Evolutionary conservation across 805 yeast species (phyloP).

Genomic region (Zygotorulaspora sp.): DNA sequence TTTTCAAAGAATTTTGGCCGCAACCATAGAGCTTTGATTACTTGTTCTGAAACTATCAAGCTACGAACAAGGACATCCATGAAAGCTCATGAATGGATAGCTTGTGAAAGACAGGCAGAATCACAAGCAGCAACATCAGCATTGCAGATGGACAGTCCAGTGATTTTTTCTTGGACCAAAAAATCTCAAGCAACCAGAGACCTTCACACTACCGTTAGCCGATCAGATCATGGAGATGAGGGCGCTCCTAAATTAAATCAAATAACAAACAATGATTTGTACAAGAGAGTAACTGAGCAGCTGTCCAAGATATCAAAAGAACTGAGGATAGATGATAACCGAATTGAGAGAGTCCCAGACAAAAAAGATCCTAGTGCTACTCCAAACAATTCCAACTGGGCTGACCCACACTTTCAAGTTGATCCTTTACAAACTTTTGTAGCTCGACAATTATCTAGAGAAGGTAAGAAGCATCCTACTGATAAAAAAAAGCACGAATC

Average conservation of each 20-base stretch:
- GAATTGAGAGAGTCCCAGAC: too few relatives aligned
- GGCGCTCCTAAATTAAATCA: slow-evolving; percentile 2
- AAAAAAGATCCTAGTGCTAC: too few relatives aligned
- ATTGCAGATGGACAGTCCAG: slow-evolving; percentile 25
- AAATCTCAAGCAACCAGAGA: slow-evolving; percentile 8
- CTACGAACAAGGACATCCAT: slow-evolving; percentile 7
- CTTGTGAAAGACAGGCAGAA: slow-evolving; percentile 18
- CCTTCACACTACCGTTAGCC: neutral
- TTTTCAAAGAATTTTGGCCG: slow-evolving; percentile 3
- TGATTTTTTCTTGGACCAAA: slow-evolving; percentile 32
- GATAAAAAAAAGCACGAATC: slow-evolving; percentile 16
- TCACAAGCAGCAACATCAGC: slow-evolving; percentile 13
- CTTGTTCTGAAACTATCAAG: slow-evolving; percentile 7
- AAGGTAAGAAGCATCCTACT: slow-evolving; percentile 15
- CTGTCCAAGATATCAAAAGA: too few relatives aligned
- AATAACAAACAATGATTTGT: slow-evolving; percentile 18
- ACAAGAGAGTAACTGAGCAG: slow-evolving; percentile 11
- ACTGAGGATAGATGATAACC: too few relatives aligned
- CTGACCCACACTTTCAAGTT: slow-evolving; percentile 24
- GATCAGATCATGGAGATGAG: neutral
- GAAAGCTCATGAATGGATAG: slow-evolving; percentile 23
- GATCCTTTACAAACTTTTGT: slow-evolving; percentile 32
- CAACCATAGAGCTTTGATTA: neutral
- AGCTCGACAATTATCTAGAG: slow-evolving; percentile 26
- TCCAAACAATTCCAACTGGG: slow-evolving; percentile 10